Conservation (phyloP, 1,284 basidiomycete genomes). For the Boletus semigastroideus region DNA sequence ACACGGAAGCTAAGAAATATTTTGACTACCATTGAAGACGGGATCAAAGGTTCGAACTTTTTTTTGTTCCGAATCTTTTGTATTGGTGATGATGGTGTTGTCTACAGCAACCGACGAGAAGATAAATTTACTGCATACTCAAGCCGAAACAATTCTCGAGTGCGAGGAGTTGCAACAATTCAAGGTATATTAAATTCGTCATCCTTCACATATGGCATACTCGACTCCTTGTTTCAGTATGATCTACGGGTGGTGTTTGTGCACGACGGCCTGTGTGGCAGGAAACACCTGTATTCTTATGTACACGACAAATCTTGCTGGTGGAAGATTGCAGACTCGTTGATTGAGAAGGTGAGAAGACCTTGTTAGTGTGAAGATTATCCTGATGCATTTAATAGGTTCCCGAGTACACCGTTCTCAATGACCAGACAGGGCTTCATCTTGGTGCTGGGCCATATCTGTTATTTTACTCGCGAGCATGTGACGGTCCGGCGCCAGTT, state of each 20-base stretch:
- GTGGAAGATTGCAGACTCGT: slow-evolving; percentile 78
- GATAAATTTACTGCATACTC: slow-evolving; percentile 44
- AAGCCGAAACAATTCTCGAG: slow-evolving; percentile 50
- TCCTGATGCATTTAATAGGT: slow-evolving; percentile 43
- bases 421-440: slow-evolving; percentile 66
- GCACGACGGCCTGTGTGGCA: slow-evolving; percentile 71
- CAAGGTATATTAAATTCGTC: slow-evolving; percentile 44
- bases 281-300: slow-evolving; percentile 74
- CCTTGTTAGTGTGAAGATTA: neutral
- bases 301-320: slow-evolving; percentile 61
- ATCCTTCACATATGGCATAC: neutral
- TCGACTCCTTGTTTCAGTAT: slow-evolving; percentile 46
- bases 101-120: slow-evolving; percentile 51
- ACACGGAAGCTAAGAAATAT: slow-evolving; percentile 50
- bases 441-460: slow-evolving; percentile 73
- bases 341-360: slow-evolving; percentile 53
- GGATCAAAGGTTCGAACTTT: slow-evolving; percentile 48
- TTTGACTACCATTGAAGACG: slow-evolving; percentile 50
- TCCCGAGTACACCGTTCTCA: slow-evolving; percentile 62
- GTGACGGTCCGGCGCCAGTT: slow-evolving; percentile 19
- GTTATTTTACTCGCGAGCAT: slow-evolving; percentile 63
- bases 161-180: slow-evolving; percentile 60
- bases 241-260: slow-evolving; percentile 73
- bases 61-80: neutral
- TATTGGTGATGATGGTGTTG: neutral